Evolutionary conservation across 495 filamentous ascomycete species (phyloP).

Genomic region (Rusavskia elegans): DNA sequence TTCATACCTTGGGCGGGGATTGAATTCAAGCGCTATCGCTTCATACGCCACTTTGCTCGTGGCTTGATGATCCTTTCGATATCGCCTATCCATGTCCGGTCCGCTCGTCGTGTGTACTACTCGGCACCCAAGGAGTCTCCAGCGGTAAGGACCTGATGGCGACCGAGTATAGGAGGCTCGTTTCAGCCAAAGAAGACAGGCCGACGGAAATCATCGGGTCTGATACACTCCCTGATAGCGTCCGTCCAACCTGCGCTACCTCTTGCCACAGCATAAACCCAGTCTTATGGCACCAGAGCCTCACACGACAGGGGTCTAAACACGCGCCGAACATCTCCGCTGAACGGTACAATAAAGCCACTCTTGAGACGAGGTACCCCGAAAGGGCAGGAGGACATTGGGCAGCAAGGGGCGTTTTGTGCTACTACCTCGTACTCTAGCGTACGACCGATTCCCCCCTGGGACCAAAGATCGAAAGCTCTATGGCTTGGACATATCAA

Average conservation of each 20-base stretch:
- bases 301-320: too few species aligned
- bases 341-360: too few species aligned
- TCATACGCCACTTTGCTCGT: not conserved
- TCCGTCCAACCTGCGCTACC: not conserved
- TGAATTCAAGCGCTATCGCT: too few species aligned
- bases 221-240: not conserved
- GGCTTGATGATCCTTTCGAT: not conserved
- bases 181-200: not conserved
- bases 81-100: not conserved
- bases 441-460: too few species aligned
- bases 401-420: too few species aligned
- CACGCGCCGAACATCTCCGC: too few species aligned
- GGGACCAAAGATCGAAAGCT: too few species aligned
- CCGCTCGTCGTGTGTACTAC: not conserved
- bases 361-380: not conserved
- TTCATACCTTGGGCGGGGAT: too few species aligned
- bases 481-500: too few species aligned
- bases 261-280: not conserved
- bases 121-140: not conserved
- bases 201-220: not conserved
- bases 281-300: too few species aligned
- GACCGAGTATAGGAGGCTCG: not conserved
- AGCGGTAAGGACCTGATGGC: too few species aligned
- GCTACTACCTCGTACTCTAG: too few species aligned
- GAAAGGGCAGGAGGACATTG: not conserved